Base-by-base conservation (phyloP, 352 stramenopile species). In the Hyaloperonospora arabidopsidis region DNA sequence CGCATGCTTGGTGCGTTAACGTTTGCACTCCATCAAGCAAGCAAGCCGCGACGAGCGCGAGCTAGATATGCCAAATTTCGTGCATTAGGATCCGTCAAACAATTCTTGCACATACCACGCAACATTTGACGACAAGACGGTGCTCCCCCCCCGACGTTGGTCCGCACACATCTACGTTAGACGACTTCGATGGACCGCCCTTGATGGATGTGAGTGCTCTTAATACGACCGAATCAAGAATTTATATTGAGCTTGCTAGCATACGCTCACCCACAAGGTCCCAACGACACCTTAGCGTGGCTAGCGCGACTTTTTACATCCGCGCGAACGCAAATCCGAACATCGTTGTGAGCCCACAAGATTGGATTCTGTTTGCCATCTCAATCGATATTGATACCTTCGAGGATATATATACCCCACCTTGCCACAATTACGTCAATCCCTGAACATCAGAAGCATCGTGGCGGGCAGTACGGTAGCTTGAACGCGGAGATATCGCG, bases 361-460 rank as follows among this genome's bases (percentile, higher is more conserved):
- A 45, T 90, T 75, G 0, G 67, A 75, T 18, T 89, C 79, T 21
- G n/a, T 90, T 77, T 13, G 70, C 71, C 0, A 71, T 52, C 25
- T 89, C 79, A 2, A 87, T 89, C 35, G 76, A 89, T 40, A 84
- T 87, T 57, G 79, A 89, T 40, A 68, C 74, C 25, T 82, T 75
- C 22, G 70, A 86, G 28, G 64, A 57, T 11, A 25, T n/a, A n/a
- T n/a, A n/a, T 39, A n/a, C 12, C 34, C 15, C 52, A 43, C 35
- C 17, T 60, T 45, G 17, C 39, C 21, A 45, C 52, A 18, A 43
- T 52, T 21, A 50, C 50, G 12, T 21, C 64, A 36, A 73, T 66
- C 53, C 46, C n/a, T 18, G 65, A 65, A 40, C 60, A 58, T 11
- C 39, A 34, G 13, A 67, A 65, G 14, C 36, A 54, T 23, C 36